Evolutionary conservation across 805 yeast species (phyloP).

Genomic region (Lipomyces orientalis): DNA sequence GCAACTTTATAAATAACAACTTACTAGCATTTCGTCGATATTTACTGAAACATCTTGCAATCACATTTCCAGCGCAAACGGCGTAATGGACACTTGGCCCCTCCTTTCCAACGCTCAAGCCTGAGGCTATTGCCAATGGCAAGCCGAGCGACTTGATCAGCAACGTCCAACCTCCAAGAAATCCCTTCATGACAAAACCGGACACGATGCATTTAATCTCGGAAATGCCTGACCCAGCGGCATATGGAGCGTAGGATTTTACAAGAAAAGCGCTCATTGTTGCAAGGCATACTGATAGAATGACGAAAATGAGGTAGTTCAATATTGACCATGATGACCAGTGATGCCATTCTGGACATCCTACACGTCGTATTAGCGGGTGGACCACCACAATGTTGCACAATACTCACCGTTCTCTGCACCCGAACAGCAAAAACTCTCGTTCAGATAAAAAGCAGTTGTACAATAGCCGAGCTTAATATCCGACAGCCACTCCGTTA

Average conservation of each 20-base stretch:
- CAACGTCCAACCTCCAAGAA: constrained; percentile 74
- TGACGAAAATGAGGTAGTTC: constrained; percentile 55
- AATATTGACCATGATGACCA: constrained; percentile 59
- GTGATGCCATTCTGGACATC: constrained; percentile 70
- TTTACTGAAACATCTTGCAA: constrained; percentile 59
- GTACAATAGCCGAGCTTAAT: constrained; percentile 80
- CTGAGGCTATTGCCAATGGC: constrained; percentile 92
- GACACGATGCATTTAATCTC: constrained; percentile 94
- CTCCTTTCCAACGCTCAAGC: constrained; percentile 93
- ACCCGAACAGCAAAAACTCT: constrained; percentile 83
- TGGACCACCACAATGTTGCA: neutral
- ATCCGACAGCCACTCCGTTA: constrained; percentile 86
- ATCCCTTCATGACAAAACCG: constrained; percentile 82
- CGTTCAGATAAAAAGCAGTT: constrained; percentile 69
- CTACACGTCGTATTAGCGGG: neutral
- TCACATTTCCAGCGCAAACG: constrained; percentile 88
- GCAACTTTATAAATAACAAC: neutral
- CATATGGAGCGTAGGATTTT: constrained; percentile 72
- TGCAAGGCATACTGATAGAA: constrained; percentile 66
- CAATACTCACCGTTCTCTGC: constrained; percentile 44
- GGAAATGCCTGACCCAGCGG: constrained; percentile 97
- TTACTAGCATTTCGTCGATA: constrained; percentile 45
- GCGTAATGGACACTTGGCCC: constrained; percentile 99
- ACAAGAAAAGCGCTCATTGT: constrained; percentile 71
- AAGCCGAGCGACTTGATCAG: constrained; percentile 76